Evolutionary conservation across 306 rosid species (phyloP), one percentile per base, ranked within the genome.

Genomic region (Acacia melanoxylon): DNA sequence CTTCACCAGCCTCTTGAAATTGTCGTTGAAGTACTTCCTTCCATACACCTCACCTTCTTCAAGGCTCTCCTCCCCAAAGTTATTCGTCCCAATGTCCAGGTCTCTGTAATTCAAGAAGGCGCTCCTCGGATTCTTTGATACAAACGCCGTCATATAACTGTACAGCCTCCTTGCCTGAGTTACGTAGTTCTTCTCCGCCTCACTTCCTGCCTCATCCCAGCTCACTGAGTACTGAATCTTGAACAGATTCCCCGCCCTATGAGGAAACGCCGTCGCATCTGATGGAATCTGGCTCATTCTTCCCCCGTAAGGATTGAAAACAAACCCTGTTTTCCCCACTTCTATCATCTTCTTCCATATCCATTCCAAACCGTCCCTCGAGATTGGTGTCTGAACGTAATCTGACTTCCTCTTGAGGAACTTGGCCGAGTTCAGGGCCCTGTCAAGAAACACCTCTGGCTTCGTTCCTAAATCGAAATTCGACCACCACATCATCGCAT

Each of bases 261-360:
- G 88, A 67, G 90, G 86, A 80, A 87, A 87, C 0, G 90, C 56
- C 0, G 88, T 87, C 8, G 85, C 85, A 82, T 85, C 29, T 0
- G 85, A 51, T 0, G 83, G 12, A 2, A 82, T 71, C 74, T 67
- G 63, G 40, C 46, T 58, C 90, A 87, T 87, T 73, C 42, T 87
- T 24, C 88, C 90, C 11, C 90, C 88, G 65, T 87, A 87, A 71
- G 90, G 90, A 35, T 87, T 87, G 81, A 87, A 87, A 67, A 85
- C 85, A 35, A 85, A 72, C 2, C 90, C 88, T 17, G 75, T 46
- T 73, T 82, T 80, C 59, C 90, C 83, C 76, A 82, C 45, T 10
- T 87, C 85, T 27, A 85, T 68, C 81, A 87, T 54, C 83, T 76
- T 65, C 79, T 82, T 72, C 85, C 85, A 87, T 40, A 87, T 79